Evolutionary conservation across 257 asterid species (phyloP).

Genomic region (Scutellaria galericulata): DNA sequence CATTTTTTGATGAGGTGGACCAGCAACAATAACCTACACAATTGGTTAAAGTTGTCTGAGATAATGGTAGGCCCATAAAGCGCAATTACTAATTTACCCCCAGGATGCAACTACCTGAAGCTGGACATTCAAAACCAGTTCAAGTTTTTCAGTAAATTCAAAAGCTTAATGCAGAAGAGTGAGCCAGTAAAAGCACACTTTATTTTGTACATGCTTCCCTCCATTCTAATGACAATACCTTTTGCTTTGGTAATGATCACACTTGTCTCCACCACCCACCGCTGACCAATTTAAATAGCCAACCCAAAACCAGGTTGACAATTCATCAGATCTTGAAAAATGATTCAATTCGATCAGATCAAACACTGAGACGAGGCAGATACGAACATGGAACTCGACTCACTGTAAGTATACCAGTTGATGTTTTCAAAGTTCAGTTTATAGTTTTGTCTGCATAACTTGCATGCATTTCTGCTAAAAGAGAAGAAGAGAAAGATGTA

Average conservation of each 20-base stretch:
- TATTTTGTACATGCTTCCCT: constrained; percentile 81
- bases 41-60: constrained; percentile 41
- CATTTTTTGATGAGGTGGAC: constrained; percentile 46
- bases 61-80: constrained; percentile 37
- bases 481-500: constrained; percentile 36
- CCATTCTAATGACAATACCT: constrained; percentile 51
- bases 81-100: constrained; percentile 45
- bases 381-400: constrained; percentile 31
- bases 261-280: constrained; percentile 56
- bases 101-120: constrained; percentile 2
- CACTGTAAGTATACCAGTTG: constrained; percentile 44
- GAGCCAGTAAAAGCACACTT: constrained; percentile 56
- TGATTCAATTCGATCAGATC: not conserved
- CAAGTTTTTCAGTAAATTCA: constrained; percentile 40
- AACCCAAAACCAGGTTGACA: constrained; percentile 22
- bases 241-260: constrained; percentile 65
- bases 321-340: constrained; percentile 5
- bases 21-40: constrained; percentile 39
- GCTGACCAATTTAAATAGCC: constrained; percentile 62
- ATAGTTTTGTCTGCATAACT: not conserved
- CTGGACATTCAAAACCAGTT: constrained; percentile 22
- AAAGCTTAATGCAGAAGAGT: constrained; percentile 35
- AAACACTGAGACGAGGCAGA: constrained; percentile 25
- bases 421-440: constrained; percentile 22
- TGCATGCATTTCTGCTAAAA: constrained; percentile 31